These are phyloP conservation scores for Exophiala sp. DNA, from an alignment of 2,329 filamentous ascomycete species.

Conservation along the genomic window DNA sequence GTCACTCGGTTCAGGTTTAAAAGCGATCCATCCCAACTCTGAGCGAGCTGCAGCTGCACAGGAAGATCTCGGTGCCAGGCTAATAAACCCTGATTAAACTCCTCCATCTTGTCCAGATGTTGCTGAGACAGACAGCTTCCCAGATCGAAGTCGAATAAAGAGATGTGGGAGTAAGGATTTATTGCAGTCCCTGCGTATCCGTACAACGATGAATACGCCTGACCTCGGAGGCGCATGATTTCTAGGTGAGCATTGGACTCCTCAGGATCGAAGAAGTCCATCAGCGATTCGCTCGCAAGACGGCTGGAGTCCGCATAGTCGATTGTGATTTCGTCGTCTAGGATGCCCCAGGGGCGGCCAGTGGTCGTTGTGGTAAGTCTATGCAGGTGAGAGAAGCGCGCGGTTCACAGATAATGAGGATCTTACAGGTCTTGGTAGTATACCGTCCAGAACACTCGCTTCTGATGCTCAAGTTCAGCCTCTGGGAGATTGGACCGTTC, in stretches of 20 bases:
- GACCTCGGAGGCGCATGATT: slow-evolving; percentile 17
- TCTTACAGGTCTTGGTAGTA: slow-evolving; percentile 20
- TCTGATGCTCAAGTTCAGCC: slow-evolving; percentile 14
- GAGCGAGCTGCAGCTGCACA: slow-evolving; percentile 5
- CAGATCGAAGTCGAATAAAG: slow-evolving; percentile 14
- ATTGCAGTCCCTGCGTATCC: slow-evolving; percentile 19
- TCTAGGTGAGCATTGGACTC: slow-evolving; percentile 16
- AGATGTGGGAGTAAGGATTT: slow-evolving; percentile 19
- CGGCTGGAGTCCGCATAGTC: slow-evolving; percentile 19
- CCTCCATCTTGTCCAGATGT: slow-evolving; percentile 19
- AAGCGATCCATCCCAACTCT: slow-evolving; percentile 8
- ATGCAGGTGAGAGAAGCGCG: neutral
- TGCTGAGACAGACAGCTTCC: slow-evolving; percentile 10
- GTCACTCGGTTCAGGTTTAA: slow-evolving; percentile 13
- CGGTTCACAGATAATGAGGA: neutral
- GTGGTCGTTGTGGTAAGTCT: slow-evolving; percentile 14
- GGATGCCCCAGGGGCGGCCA: slow-evolving; percentile 14
- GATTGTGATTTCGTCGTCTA: slow-evolving; percentile 17
- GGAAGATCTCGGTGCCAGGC: slow-evolving; percentile 11
- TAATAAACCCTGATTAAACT: slow-evolving; percentile 15
- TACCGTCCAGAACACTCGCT: slow-evolving; percentile 16
- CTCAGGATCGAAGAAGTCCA: slow-evolving; percentile 16
- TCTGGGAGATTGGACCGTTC: slow-evolving; percentile 9
- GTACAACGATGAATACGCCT: slow-evolving; percentile 17
- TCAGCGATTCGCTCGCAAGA: slow-evolving; percentile 8